These are phyloP conservation scores for Pholiota molesta DNA, from an alignment of 768 basidiomycete genomes.

Conservation along the genomic window DNA sequence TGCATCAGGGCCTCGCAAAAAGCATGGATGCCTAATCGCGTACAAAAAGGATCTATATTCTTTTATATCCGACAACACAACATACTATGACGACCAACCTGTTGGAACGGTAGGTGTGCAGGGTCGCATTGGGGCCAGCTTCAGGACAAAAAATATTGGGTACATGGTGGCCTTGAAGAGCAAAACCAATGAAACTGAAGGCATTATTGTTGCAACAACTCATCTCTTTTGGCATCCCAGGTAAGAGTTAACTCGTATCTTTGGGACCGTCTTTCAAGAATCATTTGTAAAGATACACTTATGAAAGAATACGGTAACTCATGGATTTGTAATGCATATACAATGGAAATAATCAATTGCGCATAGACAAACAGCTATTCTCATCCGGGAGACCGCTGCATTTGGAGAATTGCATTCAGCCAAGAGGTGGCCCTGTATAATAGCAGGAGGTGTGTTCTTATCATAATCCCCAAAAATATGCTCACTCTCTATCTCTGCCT, in stretches of 20 bases:
- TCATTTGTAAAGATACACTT: conserved; percentile 57
- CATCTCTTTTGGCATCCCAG: conserved; percentile 96
- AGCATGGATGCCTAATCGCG: conserved; percentile 85
- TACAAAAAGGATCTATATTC: conserved; percentile 59
- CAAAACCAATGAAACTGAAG: conserved; percentile 41
- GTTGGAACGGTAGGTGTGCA: conserved; percentile 42
- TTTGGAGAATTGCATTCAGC: conserved; percentile 52
- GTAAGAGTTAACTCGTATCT: conserved; percentile 40
- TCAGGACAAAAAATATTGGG: conserved; percentile 81
- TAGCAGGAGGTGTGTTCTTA: conserved; percentile 72
- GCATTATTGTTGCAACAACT: conserved; percentile 82
- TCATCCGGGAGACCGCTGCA: conserved; percentile 62
- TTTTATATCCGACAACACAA: conserved; percentile 44
- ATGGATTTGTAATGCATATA: not conserved
- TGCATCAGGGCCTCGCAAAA: conserved; percentile 73
- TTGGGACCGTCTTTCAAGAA: conserved; percentile 18
- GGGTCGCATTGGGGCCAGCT: conserved; percentile 56
- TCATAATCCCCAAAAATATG: not conserved
- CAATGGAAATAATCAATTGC: conserved; percentile 2
- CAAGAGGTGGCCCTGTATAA: conserved; percentile 73
- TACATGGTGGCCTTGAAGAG: conserved; percentile 68
- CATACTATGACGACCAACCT: conserved; percentile 72
- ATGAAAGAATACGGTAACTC: conserved; percentile 76
- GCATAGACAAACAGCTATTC: conserved; percentile 75
- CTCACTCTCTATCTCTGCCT: not conserved